Percentiles rank a stretch among this genome's conserved stretches.
These are phyloP conservation scores for Russula abietina DNA, from an alignment of 768 basidiomycete species.

Conservation along the genomic window DNA sequence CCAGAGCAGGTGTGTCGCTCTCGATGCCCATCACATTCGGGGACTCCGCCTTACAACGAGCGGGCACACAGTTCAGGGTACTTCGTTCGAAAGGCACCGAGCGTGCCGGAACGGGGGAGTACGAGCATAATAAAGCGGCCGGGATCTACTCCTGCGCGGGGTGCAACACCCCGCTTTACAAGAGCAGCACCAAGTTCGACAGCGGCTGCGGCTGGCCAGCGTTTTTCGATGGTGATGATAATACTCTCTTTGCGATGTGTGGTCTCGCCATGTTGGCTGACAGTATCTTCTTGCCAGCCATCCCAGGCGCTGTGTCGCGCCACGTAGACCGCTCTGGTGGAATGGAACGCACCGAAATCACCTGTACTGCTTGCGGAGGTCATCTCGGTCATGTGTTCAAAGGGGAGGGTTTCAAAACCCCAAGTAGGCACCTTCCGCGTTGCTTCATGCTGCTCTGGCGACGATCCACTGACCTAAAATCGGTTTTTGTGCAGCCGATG, in stretches of 20 bases:
- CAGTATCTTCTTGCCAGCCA: constrained; percentile 43
- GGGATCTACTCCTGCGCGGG: constrained; percentile 78
- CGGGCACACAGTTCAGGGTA: constrained; percentile 63
- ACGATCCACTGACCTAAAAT: not conserved
- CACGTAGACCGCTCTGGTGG: constrained; percentile 67
- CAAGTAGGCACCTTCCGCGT: constrained; percentile 41
- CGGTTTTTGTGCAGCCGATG: constrained; percentile 47
- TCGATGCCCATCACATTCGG: not conserved
- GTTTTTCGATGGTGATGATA: constrained; percentile 76
- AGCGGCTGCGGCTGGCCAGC: constrained; percentile 98
- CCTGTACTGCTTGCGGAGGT: constrained; percentile 84
- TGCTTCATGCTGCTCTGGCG: not conserved
- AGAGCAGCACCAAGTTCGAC: constrained; percentile 83
- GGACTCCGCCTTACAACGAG: not conserved
- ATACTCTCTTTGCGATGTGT: not conserved
- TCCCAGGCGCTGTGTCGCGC: constrained; percentile 80
- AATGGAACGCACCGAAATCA: constrained; percentile 77
- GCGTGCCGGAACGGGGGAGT: constrained; percentile 66
- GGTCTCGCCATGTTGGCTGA: not conserved
- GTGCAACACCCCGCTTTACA: constrained; percentile 80
- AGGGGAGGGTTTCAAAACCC: constrained; percentile 77
- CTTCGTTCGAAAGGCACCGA: constrained; percentile 88
- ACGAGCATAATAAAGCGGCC: constrained; percentile 56
- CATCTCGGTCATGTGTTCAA: constrained; percentile 96
- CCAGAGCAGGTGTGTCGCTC: constrained; percentile 64